phyloP scores from a whole-genome alignment of 2,329 filamentous ascomycete genomes.

The Trichoderma sp. region DNA sequence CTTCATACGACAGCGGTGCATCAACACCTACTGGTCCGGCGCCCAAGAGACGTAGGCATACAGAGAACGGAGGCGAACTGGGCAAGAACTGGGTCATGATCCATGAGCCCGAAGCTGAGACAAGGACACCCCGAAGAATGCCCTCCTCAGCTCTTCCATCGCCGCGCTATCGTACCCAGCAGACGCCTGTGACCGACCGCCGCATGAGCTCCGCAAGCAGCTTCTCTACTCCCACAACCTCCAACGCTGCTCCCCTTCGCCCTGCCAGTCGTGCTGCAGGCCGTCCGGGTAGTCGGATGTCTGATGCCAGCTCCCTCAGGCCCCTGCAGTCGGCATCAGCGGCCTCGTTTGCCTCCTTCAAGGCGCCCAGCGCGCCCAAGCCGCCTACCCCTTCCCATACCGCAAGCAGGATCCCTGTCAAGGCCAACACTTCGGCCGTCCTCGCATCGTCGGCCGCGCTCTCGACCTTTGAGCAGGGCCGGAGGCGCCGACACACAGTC shows the following conservation, averaged over 20 bases:
- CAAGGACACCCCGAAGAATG: constrained; percentile 32
- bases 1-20: constrained; percentile 33
- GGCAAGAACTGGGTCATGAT: constrained; percentile 73
- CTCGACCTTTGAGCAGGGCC: constrained; percentile 24
- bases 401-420: constrained; percentile 46
- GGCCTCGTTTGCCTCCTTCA: constrained; percentile 34
- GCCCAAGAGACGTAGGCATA: constrained; percentile 59
- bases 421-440: constrained; percentile 3
- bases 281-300: constrained; percentile 46
- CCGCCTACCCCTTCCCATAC: constrained; percentile 32
- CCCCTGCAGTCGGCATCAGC: constrained; percentile 32
- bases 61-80: constrained; percentile 57
- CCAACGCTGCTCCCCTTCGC: constrained; percentile 17
- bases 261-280: constrained; percentile 27
- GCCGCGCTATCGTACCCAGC: constrained; percentile 37
- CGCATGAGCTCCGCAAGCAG: constrained; percentile 45
- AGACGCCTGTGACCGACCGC: constrained; percentile 36
- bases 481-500: constrained; percentile 22
- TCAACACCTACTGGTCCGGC: constrained; percentile 49
- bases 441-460: constrained; percentile 29
- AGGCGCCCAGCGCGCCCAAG: constrained; percentile 24
- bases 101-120: constrained; percentile 38
- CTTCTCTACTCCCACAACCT: background rate
- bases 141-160: constrained; percentile 27
- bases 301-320: constrained; percentile 34